These are phyloP conservation scores for Corchorus olitorius DNA, from an alignment of 345 rosid species.

Conservation along the genomic window DNA sequence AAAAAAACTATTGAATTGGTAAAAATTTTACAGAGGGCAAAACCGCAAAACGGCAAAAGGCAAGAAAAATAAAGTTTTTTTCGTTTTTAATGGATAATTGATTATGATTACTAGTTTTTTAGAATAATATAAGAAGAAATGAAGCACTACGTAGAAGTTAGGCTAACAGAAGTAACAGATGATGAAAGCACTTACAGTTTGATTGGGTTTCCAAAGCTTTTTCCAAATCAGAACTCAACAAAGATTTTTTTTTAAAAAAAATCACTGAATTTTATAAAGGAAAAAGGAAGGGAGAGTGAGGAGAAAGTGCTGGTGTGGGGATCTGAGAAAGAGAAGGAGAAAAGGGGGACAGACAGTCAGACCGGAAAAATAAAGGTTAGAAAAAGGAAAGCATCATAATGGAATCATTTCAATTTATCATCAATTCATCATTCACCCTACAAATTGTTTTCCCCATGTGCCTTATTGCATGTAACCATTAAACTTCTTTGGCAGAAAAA, in stretches of 20 bases:
- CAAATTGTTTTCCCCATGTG: background rate
- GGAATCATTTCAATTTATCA: background rate
- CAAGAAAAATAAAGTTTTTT: background rate
- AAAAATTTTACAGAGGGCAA: background rate
- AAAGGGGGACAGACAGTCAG: background rate
- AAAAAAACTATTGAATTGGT: background rate
- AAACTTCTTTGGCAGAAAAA: too few species aligned
- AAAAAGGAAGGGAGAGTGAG: background rate
- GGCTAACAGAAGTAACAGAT: background rate
- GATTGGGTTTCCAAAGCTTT: background rate
- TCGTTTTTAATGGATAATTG: background rate
- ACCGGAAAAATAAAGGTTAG: background rate
- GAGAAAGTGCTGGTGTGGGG: background rate
- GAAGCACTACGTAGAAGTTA: background rate
- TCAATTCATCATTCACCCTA: background rate
- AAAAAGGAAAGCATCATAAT: background rate
- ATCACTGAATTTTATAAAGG: conserved; percentile 1
- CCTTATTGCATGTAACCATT: background rate
- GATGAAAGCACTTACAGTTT: conserved; percentile 17
- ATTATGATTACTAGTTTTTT: background rate
- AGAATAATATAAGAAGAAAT: background rate
- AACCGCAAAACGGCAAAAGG: background rate
- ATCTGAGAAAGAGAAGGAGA: background rate
- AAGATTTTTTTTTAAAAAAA: background rate
- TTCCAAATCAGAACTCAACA: background rate